These are phyloP conservation scores for Acacia confusa DNA, from an alignment of 306 rosid species.

Conservation along the genomic window DNA sequence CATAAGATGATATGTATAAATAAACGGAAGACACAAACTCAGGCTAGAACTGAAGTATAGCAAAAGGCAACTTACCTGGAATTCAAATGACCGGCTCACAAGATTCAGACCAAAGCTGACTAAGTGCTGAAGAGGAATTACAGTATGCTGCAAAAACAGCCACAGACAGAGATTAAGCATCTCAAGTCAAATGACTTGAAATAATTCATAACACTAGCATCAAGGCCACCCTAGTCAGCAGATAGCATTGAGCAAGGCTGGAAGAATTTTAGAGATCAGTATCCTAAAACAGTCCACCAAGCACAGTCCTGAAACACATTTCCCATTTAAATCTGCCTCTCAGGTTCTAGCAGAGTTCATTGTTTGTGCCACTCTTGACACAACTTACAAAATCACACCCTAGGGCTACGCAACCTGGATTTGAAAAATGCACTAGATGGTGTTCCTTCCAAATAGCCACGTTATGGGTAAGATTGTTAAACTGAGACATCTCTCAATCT, in stretches of 20 bases:
- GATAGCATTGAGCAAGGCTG: background rate
- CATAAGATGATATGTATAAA: conserved; percentile 13
- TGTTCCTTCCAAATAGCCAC: conserved; percentile 12
- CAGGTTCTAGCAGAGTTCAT: background rate
- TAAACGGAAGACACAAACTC: background rate
- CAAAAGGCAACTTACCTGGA: conserved; percentile 59
- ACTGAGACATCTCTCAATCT: background rate
- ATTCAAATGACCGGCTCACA: conserved; percentile 90
- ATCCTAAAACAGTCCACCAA: background rate
- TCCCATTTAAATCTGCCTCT: background rate
- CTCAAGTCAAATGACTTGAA: background rate
- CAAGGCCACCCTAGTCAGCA: conserved; percentile 6
- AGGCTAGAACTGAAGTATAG: conserved; percentile 7
- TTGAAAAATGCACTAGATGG: background rate
- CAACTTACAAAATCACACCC: background rate
- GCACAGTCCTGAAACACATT: conserved; percentile 16
- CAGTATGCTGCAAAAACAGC: conserved; percentile 74
- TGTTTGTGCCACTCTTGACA: background rate
- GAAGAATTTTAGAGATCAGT: background rate
- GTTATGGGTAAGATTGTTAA: background rate
- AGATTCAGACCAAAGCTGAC: conserved; percentile 91
- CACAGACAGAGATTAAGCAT: conserved; percentile 27
- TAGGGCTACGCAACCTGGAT: background rate
- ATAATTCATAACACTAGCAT: background rate
- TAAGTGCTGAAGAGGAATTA: conserved; percentile 84